Conservation (phyloP, 2,329 filamentous ascomycete genomes). For the Ophiosphaerella narmari region DNA sequence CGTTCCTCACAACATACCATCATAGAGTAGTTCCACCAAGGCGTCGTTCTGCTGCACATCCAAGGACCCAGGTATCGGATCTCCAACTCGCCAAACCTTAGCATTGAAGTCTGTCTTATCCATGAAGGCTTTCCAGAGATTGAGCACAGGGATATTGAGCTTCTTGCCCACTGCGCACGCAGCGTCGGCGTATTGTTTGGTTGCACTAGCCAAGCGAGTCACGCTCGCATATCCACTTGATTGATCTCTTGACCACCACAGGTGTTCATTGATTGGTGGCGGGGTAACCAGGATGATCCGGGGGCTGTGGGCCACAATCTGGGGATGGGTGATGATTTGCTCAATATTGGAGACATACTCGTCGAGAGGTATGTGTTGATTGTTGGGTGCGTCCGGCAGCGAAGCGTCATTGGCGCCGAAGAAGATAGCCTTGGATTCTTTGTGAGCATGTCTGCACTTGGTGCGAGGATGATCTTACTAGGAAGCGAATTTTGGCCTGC, state of each 20-base stretch:
- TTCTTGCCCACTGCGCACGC: constrained; percentile 65
- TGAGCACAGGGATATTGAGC: constrained; percentile 66
- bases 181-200: constrained; percentile 68
- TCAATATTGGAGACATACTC: constrained; percentile 74
- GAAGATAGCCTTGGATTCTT: constrained; percentile 67
- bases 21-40: constrained; percentile 57
- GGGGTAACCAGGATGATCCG: constrained; percentile 80
- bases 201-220: constrained; percentile 62
- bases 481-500: constrained; percentile 65
- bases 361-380: constrained; percentile 78
- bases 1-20: constrained; percentile 52
- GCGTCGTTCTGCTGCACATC: constrained; percentile 62
- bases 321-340: constrained; percentile 73
- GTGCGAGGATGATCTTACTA: constrained; percentile 54
- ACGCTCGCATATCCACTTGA: constrained; percentile 42
- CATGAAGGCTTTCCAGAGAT: constrained; percentile 83
- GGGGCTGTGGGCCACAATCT: constrained; percentile 70
- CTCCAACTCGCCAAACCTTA: constrained; percentile 45
- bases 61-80: constrained; percentile 61
- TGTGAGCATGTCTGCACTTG: constrained; percentile 8
- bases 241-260: constrained; percentile 57
- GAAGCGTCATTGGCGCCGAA: constrained; percentile 92
- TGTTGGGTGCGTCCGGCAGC: constrained; percentile 63
- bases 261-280: constrained; percentile 80
- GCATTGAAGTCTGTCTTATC: constrained; percentile 59